A percentile compares a stretch with the other conserved stretches of the same genome.
phyloP scores from a whole-genome alignment of 208 protist species.

The Balamuthia mandrillaris region DNA sequence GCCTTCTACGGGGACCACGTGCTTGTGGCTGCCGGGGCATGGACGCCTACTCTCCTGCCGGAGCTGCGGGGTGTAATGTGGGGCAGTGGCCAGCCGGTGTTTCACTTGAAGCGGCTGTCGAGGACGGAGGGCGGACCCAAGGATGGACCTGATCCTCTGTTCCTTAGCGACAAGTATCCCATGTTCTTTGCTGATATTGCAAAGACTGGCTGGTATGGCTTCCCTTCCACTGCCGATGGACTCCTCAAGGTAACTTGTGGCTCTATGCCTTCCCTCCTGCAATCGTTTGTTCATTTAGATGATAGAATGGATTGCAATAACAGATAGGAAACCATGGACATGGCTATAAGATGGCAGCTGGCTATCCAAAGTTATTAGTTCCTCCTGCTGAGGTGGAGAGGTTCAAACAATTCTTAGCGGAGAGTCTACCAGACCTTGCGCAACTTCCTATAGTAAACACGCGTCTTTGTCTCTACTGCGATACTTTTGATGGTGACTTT shows the following conservation, averaged over 20 bases:
- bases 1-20: not conserved
- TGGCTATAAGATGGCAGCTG: not conserved
- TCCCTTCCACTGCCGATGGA: not conserved
- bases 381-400: not conserved
- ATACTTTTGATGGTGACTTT: not conserved
- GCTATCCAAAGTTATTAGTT: not conserved
- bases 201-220: not conserved
- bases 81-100: not conserved
- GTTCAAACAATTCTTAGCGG: not conserved
- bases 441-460: not conserved
- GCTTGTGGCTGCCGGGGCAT: not conserved
- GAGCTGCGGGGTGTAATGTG: not conserved
- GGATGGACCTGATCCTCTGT: not conserved
- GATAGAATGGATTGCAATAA: too few species aligned
- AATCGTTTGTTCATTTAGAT: too few species aligned
- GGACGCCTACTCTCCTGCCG: not conserved
- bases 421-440: not conserved
- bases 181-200: not conserved
- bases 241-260: too few species aligned
- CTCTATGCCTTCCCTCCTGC: too few species aligned
- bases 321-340: not conserved
- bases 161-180: not conserved
- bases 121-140: not conserved
- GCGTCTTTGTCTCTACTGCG: not conserved
- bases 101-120: not conserved